Percentiles rank a stretch among this genome's conserved stretches.
phyloP scores from a whole-genome alignment of 805 yeast species.

The Saccharomycopsis fibuligera region DNA sequence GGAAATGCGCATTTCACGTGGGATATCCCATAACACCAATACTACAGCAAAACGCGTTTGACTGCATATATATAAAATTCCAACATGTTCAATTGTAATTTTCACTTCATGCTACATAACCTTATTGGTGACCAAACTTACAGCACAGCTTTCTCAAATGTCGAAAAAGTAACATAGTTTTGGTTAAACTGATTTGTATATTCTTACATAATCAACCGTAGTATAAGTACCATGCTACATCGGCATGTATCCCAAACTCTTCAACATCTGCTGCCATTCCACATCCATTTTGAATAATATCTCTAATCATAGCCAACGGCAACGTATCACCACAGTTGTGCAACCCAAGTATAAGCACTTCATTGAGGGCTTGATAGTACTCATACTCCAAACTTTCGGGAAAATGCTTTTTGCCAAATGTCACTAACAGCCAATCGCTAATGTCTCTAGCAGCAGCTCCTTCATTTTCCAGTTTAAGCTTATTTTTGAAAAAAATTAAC shows the following conservation, averaged over 20 bases:
- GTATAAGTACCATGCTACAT: conserved; percentile 15
- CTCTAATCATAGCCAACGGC: neutral
- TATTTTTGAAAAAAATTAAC: neutral
- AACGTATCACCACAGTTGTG: conserved; percentile 4
- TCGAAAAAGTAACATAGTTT: no score
- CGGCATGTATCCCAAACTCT: conserved; percentile 11
- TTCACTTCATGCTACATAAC: no score
- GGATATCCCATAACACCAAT: no score
- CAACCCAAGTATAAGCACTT: conserved; percentile 7
- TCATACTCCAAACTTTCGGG: conserved; percentile 12
- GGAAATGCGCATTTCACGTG: no score
- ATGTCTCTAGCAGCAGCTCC: neutral
- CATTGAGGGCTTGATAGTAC: conserved; percentile 13
- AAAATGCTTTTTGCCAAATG: conserved; percentile 3
- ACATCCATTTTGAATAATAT: conserved; percentile 14
- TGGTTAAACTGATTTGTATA: no score
- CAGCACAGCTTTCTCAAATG: no score
- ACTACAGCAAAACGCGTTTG: no score
- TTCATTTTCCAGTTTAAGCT: neutral
- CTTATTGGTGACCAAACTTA: no score
- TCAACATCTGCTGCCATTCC: neutral
- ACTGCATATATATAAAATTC: no score
- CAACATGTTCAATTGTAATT: no score
- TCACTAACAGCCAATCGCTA: neutral
- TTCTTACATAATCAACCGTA: no score